Base-by-base conservation (phyloP, 73 alveolate genomes). In the Paramecium bursaria region DNA sequence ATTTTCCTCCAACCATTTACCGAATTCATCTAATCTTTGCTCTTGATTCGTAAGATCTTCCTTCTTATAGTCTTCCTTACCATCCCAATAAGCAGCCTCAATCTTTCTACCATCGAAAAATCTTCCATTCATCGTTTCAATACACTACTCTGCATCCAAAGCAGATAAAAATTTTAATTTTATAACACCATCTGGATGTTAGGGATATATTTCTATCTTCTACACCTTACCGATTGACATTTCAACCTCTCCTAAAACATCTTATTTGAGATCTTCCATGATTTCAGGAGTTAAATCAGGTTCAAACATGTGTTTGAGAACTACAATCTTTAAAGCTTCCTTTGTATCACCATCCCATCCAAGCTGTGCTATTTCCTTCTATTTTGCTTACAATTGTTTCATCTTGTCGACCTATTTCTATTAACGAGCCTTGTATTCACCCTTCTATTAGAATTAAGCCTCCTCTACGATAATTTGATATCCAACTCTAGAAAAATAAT, bases 401-500 rank as follows among this genome's bases (percentile, higher is more conserved):
- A 90, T 47, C 42, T 79, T 90, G 46, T 86, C 93, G 3, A 87
- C 53, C 73, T 90, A 75, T 52, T 79, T 60, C 11, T 74, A 75
- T 80, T 92, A 87, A 22, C 93, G 77, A 19, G 91, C 88, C 7
- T 74, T 48, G 57, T 92, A 94, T 25, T 92, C 91, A 10, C 98
- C 98, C 49, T 94, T 92, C 86, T 87, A 73, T 74, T 86, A 57
- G 48, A 94, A 94, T 4, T 91, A 90, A 27, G 98, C 98, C 74
- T 50, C 77, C 35, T 80, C 86, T 5, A 94, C 96, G 21, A 51
- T 73, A 17, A 94, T 57, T 25, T 48, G 42, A 39, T 23, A 80
- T 17, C 94, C 96, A 25, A 95, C 94, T 19, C 88, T 46, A 42
- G 89, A 47, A 51, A 82, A 79, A 13, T 88, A 23, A n/a, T 86